Conservation (phyloP, 371 early-diverging fungal species). For the Apophysomyces variabilis region DNA sequence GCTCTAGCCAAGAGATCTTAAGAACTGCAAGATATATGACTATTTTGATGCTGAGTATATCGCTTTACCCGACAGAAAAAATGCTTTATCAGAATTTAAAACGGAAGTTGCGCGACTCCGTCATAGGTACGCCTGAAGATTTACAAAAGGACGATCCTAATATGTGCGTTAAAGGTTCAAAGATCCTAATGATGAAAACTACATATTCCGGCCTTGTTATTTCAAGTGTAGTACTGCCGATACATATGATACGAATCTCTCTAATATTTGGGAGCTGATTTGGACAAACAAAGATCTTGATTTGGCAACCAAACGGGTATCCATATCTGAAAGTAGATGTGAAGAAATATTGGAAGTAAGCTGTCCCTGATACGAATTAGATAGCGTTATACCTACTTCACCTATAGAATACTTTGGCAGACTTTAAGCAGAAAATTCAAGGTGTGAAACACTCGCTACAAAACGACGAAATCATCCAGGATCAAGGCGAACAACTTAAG, state of each 20-base stretch:
- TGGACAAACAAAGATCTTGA: conserved; percentile 94
- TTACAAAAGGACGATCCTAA: background rate
- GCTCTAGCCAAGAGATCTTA: conserved; percentile 77
- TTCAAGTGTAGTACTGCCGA: conserved; percentile 96
- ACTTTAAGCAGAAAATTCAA: conserved; percentile 73
- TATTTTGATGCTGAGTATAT: conserved; percentile 93
- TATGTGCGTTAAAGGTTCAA: conserved; percentile 61
- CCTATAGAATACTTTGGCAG: conserved; percentile 65
- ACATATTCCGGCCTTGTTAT: conserved; percentile 86
- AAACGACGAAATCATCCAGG: conserved; percentile 74
- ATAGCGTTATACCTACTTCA: background rate
- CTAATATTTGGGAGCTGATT: conserved; percentile 94
- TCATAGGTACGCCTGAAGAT: conserved; percentile 50
- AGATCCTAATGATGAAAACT: conserved; percentile 69
- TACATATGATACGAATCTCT: conserved; percentile 90
- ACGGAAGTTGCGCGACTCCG: conserved; percentile 71
- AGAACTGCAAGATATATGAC: conserved; percentile 78
- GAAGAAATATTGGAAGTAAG: conserved; percentile 89
- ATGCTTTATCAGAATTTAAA: conserved; percentile 83
- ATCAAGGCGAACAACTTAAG: conserved; percentile 73
- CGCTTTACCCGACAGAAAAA: conserved; percentile 89
- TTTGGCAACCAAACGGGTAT: conserved; percentile 96
- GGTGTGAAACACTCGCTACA: conserved; percentile 61
- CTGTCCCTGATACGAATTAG: background rate
- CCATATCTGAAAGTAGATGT: conserved; percentile 97